Percentiles rank a stretch among this genome's conserved stretches.
phyloP scores from a whole-genome alignment of 148 eudicot genomes.

The Polygonum aviculare region DNA sequence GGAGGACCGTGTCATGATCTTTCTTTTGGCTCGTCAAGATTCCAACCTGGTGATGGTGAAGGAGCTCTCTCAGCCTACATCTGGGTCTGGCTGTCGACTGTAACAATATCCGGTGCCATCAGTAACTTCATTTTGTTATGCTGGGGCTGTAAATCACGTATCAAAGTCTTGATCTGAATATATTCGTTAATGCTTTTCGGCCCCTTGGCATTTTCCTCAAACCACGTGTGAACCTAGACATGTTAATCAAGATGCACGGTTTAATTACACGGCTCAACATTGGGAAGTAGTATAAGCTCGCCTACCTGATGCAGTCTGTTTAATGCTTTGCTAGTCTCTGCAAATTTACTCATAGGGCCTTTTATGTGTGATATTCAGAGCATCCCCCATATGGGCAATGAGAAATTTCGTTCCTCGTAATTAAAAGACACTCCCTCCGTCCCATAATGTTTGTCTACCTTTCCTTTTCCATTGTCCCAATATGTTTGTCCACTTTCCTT shows the following conservation, averaged over 20 bases:
- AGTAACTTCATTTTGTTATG: neutral
- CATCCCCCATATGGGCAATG: too few species aligned
- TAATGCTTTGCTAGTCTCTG: too few species aligned
- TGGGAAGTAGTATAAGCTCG: neutral
- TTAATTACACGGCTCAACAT: neutral
- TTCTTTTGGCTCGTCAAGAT: neutral
- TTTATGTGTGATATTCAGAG: too few species aligned
- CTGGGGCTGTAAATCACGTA: neutral
- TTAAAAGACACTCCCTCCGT: too few species aligned
- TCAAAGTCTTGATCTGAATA: neutral
- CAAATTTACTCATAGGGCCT: too few species aligned
- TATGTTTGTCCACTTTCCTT: too few species aligned
- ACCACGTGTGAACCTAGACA: neutral
- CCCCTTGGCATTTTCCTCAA: neutral
- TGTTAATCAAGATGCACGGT: neutral
- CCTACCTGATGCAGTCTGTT: neutral
- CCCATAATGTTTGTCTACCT: too few species aligned
- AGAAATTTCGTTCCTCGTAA: too few species aligned
- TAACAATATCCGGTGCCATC: neutral
- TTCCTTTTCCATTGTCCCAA: too few species aligned
- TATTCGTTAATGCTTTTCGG: neutral
- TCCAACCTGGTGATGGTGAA: neutral
- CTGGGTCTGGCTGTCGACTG: neutral
- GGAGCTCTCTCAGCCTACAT: neutral
- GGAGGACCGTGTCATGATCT: conserved; percentile 66